Evolutionary conservation across 805 yeast genomes (phyloP), one percentile per base, ranked within the genome.

Genomic region (Wickerhamomyces pijperi): DNA sequence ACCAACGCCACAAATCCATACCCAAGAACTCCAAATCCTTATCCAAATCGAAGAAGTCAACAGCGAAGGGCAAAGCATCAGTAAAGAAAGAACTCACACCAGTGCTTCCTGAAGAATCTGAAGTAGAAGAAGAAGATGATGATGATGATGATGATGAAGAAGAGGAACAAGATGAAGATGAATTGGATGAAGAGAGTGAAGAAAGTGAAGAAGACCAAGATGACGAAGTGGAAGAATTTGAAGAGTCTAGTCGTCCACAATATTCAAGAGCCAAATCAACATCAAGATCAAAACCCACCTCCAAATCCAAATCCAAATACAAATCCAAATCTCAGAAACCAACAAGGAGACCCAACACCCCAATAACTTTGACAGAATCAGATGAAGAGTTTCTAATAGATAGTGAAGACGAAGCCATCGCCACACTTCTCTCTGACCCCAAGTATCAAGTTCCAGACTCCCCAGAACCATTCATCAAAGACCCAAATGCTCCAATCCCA

Each of bases 211-310:
- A 35, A 19, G 38, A 39, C 9, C 34, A 21, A 6, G 9, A 21
- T 7, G 23, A 21, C 9, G 9, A 21, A 9, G 23, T 7, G 23
- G 23, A 21, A 21, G 23, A n/a, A n/a, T n/a, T 40, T 11, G 48
- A 32, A n/a, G 11, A 6, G 11, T 7, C 25, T 21, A 21, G 6
- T 7, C 6, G 25, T 7, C 25, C 25, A 6, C 6, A 25, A 13
- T 9, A 15, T 42, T 35, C 54, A 47, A 16, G 37, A 48, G 4
- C 60, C 64, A 2, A 53, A 47, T 19, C 39, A 67, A 2, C 59
- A 50, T 21, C 25, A 7, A 21, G 25, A 21, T 21, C 25, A 7
- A 21, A 21, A 11, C 25, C 11, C 25, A 21, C n/a, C n/a, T n/a
- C n/a, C n/a, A n/a, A n/a, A n/a, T n/a, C n/a, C n/a, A n/a, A n/a